Evolutionary conservation across 257 asterid genomes (phyloP).

Genomic region (Cinchona pubescens): DNA sequence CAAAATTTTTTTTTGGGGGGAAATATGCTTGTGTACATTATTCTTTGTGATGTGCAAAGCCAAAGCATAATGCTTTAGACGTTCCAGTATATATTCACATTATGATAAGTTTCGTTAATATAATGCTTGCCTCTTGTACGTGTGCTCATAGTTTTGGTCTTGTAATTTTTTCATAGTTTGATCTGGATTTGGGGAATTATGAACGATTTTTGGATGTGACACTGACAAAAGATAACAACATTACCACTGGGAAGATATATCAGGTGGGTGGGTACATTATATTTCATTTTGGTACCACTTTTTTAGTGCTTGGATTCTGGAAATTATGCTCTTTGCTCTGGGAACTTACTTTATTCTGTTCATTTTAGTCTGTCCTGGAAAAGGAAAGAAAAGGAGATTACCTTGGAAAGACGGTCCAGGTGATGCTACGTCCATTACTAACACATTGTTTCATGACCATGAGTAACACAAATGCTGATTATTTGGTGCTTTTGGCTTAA

Average conservation of each 20-base stretch:
- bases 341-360: conserved; percentile 28
- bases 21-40: not conserved
- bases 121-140: not conserved
- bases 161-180: conserved; percentile 58
- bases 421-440: conserved; percentile 25
- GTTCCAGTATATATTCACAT: not conserved
- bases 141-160: not conserved
- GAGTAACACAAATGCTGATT: not conserved
- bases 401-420: conserved; percentile 99
- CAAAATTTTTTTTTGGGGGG: not conserved
- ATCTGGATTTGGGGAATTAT: conserved; percentile 94
- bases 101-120: not conserved
- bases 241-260: conserved; percentile 96
- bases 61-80: not conserved
- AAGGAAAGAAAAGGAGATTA: conserved; percentile 93
- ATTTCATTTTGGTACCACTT: conserved; percentile 3
- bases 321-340: conserved; percentile 18
- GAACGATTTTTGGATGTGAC: conserved; percentile 92
- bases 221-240: conserved; percentile 90
- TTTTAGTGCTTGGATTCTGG: not conserved
- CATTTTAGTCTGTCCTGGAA: conserved; percentile 79
- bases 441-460: not conserved
- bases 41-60: too few species aligned
- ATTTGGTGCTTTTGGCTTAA: not conserved
- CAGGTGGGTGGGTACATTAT: conserved; percentile 76